These are phyloP conservation scores for Cronartium ribicola DNA, from an alignment of 1,284 basidiomycete genomes.

Conservation along the genomic window DNA sequence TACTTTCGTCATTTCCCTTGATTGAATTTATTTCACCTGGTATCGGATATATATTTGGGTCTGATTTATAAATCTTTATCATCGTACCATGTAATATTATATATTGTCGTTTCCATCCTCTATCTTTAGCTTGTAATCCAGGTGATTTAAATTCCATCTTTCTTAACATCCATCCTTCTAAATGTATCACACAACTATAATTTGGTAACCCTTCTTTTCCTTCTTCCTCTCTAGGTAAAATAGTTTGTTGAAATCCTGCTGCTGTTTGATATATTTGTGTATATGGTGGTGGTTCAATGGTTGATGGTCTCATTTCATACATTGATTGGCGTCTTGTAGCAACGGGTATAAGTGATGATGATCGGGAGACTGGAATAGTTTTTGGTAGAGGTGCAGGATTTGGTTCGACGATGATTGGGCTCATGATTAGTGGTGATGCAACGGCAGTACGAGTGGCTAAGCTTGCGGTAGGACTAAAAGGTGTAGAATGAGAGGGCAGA, in stretches of 20 bases:
- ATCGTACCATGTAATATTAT: constrained; percentile 89
- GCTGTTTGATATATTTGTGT: constrained; percentile 49
- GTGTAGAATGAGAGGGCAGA: neutral
- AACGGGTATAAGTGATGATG: neutral
- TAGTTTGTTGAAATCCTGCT: constrained; percentile 45
- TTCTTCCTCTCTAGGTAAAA: constrained; percentile 61
- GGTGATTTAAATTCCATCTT: constrained; percentile 91
- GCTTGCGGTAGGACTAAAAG: too few species aligned
- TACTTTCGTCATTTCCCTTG: constrained; percentile 43
- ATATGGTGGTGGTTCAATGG: constrained; percentile 54
- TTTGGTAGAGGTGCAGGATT: neutral
- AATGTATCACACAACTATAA: constrained; percentile 81
- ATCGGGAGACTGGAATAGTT: neutral
- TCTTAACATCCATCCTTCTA: constrained; percentile 76
- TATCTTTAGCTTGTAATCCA: constrained; percentile 77
- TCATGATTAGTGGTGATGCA: neutral
- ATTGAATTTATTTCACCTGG: constrained; percentile 34
- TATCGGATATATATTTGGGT: constrained; percentile 54
- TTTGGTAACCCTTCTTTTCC: constrained; percentile 72
- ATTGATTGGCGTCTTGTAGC: constrained; percentile 52
- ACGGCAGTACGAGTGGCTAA: neutral
- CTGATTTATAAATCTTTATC: constrained; percentile 74
- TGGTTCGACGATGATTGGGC: neutral
- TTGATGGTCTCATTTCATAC: constrained; percentile 51
- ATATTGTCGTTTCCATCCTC: constrained; percentile 83